Evolutionary conservation across 352 stramenopile genomes (phyloP), one percentile per base, ranked within the genome.

Genomic region (Hyaloperonospora arabidopsidis): DNA sequence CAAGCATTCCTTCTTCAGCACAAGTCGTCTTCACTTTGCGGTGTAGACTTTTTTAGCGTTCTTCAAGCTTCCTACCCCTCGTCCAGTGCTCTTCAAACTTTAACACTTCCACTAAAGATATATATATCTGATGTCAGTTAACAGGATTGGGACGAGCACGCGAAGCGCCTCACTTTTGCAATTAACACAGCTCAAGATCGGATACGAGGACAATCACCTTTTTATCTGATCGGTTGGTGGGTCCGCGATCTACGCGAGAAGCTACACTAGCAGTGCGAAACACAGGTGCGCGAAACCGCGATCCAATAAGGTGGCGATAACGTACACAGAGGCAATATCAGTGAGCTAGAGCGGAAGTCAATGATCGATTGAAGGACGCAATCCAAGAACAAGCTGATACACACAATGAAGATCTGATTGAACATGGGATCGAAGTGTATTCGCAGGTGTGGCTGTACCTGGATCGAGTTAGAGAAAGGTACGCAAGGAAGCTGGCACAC

Each of bases 311-410:
- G 32, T 64, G 45, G 50, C 18, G 50, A 11, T 56, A 49, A 5
- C 44, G 32, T 3, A 32, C 55, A 0, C 45, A 59, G 13, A 18
- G 29, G 12, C 45, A 64, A 0, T 60, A 65, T 19, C 22, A 54
- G 14, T 17, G 23, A 0, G 48, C 49, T 1, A 4, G 55, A 17
- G 13, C 12, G 1, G 22, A 21, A 28, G 41, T 45, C 0, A 28
- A 38, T 1, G 43, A 57, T 18, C 21, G 13, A 0, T 34, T 52
- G 1, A 22, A 17, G 12, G 52, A 45, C 5, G 51, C 51, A 1
- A 49, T 57, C 14, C 29, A 25, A 3, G 36, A 21, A 1, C 13
- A 35, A 18, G 44, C 44, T 1, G 43, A 51, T 43, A 35, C 8
- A 4, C 36, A 59, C 3, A 59, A 53, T 8, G 34, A 40, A 22